These are phyloP conservation scores for Danielia oregonensis DNA, from an alignment of 805 yeast genomes.

Conservation along the genomic window DNA sequence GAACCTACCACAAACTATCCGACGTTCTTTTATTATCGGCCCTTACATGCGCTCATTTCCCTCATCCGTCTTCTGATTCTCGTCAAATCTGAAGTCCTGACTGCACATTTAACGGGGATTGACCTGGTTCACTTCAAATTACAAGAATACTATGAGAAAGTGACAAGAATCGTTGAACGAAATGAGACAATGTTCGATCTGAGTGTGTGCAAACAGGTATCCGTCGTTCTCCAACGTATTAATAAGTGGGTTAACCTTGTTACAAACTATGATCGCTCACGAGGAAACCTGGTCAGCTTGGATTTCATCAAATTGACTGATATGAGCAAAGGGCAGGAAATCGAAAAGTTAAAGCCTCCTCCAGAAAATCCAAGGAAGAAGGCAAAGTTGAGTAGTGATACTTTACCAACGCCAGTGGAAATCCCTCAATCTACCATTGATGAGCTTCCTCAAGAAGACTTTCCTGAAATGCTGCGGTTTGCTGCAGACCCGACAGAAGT, in stretches of 20 bases:
- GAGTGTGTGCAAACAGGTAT: slow-evolving; percentile 9
- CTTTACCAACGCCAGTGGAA: not conserved
- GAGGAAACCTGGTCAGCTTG: slow-evolving; percentile 1
- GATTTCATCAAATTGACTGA: slow-evolving; percentile 26
- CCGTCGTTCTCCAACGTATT: slow-evolving; percentile 22
- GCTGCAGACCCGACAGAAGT: slow-evolving; percentile 1
- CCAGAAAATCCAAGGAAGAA: slow-evolving; percentile 7
- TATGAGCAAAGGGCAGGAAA: slow-evolving; percentile 29
- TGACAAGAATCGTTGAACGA: slow-evolving; percentile 3
- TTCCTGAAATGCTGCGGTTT: slow-evolving; percentile 1
- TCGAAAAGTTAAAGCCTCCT: slow-evolving; percentile 28
- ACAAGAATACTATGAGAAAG: slow-evolving; percentile 3
- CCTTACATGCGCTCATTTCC: slow-evolving; percentile 49
- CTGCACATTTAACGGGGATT: slow-evolving; percentile 1
- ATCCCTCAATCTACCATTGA: not conserved
- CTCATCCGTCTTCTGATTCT: slow-evolving; percentile 44
- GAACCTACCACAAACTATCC: slow-evolving; percentile 41
- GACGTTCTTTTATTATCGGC: slow-evolving; percentile 50
- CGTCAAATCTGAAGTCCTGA: slow-evolving; percentile 30
- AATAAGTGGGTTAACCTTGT: slow-evolving; percentile 14
- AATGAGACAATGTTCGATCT: slow-evolving; percentile 2
- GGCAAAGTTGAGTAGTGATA: not conserved
- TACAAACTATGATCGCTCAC: slow-evolving; percentile 2
- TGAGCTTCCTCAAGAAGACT: too few relatives aligned
- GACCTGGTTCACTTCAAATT: slow-evolving; percentile 4